phyloP scores from a whole-genome alignment of 352 stramenopile genomes.

The Phytophthora lateralis region DNA sequence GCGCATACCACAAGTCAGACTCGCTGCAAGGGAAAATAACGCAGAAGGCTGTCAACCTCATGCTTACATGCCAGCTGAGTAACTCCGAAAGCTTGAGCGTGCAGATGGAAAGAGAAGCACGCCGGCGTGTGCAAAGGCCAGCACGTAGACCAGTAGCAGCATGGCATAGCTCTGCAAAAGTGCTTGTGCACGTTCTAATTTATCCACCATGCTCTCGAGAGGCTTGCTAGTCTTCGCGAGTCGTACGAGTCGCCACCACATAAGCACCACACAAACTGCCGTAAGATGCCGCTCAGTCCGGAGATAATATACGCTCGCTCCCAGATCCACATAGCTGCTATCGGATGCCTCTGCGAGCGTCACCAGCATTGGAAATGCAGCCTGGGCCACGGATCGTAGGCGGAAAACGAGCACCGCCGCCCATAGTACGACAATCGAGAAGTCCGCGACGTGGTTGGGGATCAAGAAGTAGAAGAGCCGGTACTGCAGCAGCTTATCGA shows the following conservation, averaged over 20 bases:
- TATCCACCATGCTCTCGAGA: slow-evolving; percentile 48
- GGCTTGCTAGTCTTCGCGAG: slow-evolving; percentile 50
- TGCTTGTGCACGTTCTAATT: slow-evolving; percentile 46
- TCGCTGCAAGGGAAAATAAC: neutral
- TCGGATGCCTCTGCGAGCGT: slow-evolving; percentile 38
- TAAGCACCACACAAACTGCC: slow-evolving; percentile 48
- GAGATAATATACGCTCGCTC: slow-evolving; percentile 32
- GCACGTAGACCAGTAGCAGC: slow-evolving; percentile 49
- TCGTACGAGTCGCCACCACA: slow-evolving; percentile 67
- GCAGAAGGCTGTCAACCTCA: neutral
- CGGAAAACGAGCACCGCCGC: slow-evolving; percentile 37
- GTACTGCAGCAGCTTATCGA: slow-evolving; percentile 61
- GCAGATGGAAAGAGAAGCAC: slow-evolving; percentile 48
- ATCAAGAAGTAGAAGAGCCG: slow-evolving; percentile 70
- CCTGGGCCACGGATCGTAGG: slow-evolving; percentile 34
- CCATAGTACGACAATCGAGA: slow-evolving; percentile 55
- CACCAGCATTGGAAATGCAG: slow-evolving; percentile 45
- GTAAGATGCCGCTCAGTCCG: slow-evolving; percentile 41
- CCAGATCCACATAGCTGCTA: slow-evolving; percentile 44
- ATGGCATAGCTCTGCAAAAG: slow-evolving; percentile 46
- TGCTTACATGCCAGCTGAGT: slow-evolving; percentile 57
- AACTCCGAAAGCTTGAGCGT: slow-evolving; percentile 38
- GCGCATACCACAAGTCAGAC: neutral
- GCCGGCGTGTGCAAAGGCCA: slow-evolving; percentile 52
- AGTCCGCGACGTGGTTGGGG: slow-evolving; percentile 55